phyloP scores from a whole-genome alignment of 495 filamentous ascomycete genomes.

The Lasiosphaeria ovina region DNA sequence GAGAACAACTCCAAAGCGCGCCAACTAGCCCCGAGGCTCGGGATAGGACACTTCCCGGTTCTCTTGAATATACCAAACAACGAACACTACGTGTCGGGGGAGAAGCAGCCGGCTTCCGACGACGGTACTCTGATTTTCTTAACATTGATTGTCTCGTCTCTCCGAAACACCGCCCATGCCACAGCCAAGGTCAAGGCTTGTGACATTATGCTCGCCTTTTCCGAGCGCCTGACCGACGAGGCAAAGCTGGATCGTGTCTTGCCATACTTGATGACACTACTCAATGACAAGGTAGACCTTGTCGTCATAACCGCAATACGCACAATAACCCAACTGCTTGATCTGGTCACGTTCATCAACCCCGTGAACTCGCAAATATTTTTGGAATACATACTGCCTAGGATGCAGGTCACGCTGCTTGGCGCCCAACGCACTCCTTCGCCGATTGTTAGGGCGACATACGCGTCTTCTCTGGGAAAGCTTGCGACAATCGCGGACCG shows the following conservation, averaged over 20 bases:
- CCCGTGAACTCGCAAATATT: conserved; percentile 95
- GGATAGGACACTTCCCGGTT: conserved; percentile 64
- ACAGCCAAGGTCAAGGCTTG: conserved; percentile 87
- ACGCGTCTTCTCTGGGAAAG: conserved; percentile 87
- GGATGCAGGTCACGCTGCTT: conserved; percentile 69
- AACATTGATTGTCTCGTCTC: conserved; percentile 77
- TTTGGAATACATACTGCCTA: conserved; percentile 88
- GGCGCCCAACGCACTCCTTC: conserved; percentile 57
- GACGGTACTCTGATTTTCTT: conserved; percentile 93
- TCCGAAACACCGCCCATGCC: conserved; percentile 84
- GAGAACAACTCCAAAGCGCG: conserved; percentile 31
- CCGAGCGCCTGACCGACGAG: conserved; percentile 89
- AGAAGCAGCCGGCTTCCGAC: conserved; percentile 53
- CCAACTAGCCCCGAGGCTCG: conserved; percentile 41
- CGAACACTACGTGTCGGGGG: conserved; percentile 57
- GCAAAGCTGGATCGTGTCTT: conserved; percentile 93
- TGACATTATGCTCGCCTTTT: conserved; percentile 89
- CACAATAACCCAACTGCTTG: conserved; percentile 81
- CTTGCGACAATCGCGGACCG: conserved; percentile 84
- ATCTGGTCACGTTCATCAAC: conserved; percentile 81
- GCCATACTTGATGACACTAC: conserved; percentile 77
- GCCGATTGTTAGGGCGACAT: conserved; percentile 77
- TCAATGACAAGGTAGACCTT: conserved; percentile 76
- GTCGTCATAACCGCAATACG: conserved; percentile 84
- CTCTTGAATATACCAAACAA: conserved; percentile 85